Evolutionary conservation across 768 basidiomycete genomes (phyloP), one percentile per base, ranked within the genome.

Genomic region (Trametes cinnabarina): DNA sequence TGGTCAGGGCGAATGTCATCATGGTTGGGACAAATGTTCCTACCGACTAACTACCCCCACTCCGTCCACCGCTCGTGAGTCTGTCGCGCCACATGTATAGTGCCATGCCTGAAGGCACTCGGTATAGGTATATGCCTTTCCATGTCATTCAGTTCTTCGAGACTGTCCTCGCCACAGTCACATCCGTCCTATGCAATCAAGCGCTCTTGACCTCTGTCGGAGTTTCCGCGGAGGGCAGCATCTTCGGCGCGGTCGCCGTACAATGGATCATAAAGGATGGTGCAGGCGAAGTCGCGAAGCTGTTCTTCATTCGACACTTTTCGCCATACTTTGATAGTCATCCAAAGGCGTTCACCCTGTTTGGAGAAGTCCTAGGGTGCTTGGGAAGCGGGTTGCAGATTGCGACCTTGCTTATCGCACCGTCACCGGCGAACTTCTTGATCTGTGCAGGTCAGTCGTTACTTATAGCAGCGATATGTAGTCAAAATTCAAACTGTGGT

Each of bases 191-290:
- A 12, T 69, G 68, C 60, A 69, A 69, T 52, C 68, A 69, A 47
- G 68, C 68, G 32, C 62, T 68, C 30, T 62, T 69, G 8, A 63
- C 66, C 1, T 68, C 68, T 14, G 68, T 69, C 17, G 68, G 68
- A 0, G 62, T 69, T 25, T 66, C 65, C 20, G 68, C 68, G 12
- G 68, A 68, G 47, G 68, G 65, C 51, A 68, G 66, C 51, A 61
- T 69, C 3, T 67, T 69, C 40, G 68, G 68, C 10, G 68, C 68
- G 19, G 68, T 69, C 22, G 66, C 66, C 23, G 65, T 66, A n/a
- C 68, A 69, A 51, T 69, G 68, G 68, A 66, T 69, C 56, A 69
- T 69, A 55, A 69, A 69, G 47, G 68, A 69, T 54, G 68, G 68
- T 20, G 68, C 68, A 10, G 68, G 68, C 1, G 68, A 69, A 52